Conservation (phyloP, 129 eudicot genomes). For the Smallanthus sonchifolius region DNA sequence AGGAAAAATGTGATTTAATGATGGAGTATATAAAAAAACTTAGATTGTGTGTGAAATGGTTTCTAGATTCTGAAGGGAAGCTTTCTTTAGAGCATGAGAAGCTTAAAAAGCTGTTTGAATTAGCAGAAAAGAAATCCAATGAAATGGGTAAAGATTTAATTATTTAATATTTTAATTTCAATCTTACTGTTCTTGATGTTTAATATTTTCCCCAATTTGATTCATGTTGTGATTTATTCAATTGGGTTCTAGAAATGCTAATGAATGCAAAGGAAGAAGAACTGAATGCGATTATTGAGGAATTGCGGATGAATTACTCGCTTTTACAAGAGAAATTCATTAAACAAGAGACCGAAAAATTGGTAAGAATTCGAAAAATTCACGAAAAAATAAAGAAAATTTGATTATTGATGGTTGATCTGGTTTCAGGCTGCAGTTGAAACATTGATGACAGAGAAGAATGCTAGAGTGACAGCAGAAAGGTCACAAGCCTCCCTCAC, state of each 20-base stretch:
- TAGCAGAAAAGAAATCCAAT: conserved; percentile 64
- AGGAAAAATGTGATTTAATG: conserved; percentile 90
- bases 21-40: conserved; percentile 66
- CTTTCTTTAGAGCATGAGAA: conserved; percentile 60
- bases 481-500: conserved; percentile 55
- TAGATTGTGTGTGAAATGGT: conserved; percentile 78
- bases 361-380: conserved; percentile 44
- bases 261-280: conserved; percentile 86
- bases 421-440: conserved; percentile 66
- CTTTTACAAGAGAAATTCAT: conserved; percentile 55
- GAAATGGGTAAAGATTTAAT: conserved; percentile 60
- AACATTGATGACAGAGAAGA: conserved; percentile 55
- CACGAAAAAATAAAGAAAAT: background rate
- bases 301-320: conserved; percentile 43
- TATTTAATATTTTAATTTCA: background rate
- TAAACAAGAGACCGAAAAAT: conserved; percentile 70
- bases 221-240: background rate
- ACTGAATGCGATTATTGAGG: conserved; percentile 63
- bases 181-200: background rate
- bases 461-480: conserved; percentile 72
- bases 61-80: conserved; percentile 63
- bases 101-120: conserved; percentile 51
- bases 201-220: background rate
- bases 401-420: background rate
- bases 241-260: conserved; percentile 43